Evolutionary conservation across 768 basidiomycete species (phyloP).

Genomic region (Boletus subcaerulescens): DNA sequence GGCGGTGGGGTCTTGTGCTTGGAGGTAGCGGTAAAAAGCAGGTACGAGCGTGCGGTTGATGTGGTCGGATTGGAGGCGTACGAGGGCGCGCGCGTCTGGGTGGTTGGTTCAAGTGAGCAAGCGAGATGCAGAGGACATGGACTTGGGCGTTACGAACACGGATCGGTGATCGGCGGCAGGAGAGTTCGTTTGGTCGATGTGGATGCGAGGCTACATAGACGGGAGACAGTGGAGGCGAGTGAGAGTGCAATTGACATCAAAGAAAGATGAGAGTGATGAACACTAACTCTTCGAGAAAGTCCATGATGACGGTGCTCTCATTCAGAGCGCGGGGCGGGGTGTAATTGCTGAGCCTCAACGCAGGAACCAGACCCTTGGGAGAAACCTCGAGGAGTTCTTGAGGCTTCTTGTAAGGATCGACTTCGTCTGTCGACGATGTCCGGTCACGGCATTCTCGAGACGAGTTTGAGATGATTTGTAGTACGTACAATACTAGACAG

Average conservation of each 20-base stretch:
- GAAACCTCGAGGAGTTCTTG: slow-evolving; percentile 75
- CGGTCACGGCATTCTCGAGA: not conserved
- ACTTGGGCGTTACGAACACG: slow-evolving; percentile 43
- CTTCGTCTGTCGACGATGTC: slow-evolving; percentile 51
- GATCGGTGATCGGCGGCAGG: slow-evolving; percentile 53
- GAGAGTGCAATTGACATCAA: not conserved
- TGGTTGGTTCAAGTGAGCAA: not conserved
- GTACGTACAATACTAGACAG: slow-evolving; percentile 39
- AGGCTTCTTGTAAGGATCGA: slow-evolving; percentile 82
- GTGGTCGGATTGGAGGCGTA: slow-evolving; percentile 67
- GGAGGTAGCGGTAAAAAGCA: slow-evolving; percentile 71
- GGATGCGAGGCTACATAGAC: slow-evolving; percentile 44
- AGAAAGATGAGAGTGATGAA: not conserved
- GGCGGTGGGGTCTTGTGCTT: slow-evolving; percentile 56
- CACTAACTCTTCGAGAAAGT: slow-evolving; percentile 73
- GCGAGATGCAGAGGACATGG: not conserved
- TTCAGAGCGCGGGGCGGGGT: slow-evolving; percentile 62
- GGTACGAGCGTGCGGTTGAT: slow-evolving; percentile 63
- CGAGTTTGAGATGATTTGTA: not conserved
- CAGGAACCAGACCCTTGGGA: slow-evolving; percentile 81
- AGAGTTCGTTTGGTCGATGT: slow-evolving; percentile 48
- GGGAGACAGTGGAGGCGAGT: not conserved
- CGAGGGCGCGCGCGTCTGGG: slow-evolving; percentile 63
- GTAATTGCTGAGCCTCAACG: slow-evolving; percentile 51
- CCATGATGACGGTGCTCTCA: slow-evolving; percentile 78